phyloP scores from a whole-genome alignment of 345 rosid species.

The Salix brachista region DNA sequence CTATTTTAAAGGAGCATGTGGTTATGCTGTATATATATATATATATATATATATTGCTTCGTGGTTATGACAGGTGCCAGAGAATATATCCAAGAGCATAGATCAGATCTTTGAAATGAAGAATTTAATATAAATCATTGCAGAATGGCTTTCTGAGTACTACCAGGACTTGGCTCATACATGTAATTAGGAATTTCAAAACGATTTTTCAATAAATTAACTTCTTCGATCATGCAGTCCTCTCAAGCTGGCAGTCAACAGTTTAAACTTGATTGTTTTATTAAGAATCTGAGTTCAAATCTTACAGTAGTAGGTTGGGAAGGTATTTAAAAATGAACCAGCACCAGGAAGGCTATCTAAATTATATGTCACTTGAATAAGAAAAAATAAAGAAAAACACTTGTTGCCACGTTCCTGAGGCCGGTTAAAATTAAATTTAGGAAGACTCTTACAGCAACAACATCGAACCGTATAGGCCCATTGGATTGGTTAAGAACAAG shows the following conservation, averaged over 20 bases:
- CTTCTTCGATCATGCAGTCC: neutral
- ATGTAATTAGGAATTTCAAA: neutral
- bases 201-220: neutral
- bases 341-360: no score
- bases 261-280: neutral
- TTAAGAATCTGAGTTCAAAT: neutral
- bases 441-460: no score
- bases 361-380: neutral
- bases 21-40: no score
- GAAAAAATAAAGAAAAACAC: no score
- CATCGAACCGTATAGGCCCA: no score
- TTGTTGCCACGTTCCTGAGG: no score
- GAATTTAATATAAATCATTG: slow-evolving; percentile 21
- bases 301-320: neutral
- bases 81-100: slow-evolving; percentile 41
- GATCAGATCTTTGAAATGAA: neutral
- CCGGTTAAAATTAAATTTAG: no score
- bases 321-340: neutral
- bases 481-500: neutral
- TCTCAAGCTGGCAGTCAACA: neutral
- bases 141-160: slow-evolving; percentile 44
- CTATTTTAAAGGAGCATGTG: neutral
- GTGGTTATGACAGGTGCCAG: slow-evolving; percentile 38
- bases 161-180: slow-evolving; percentile 30
- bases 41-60: neutral